Evolutionary conservation across 1,284 basidiomycete species (phyloP), one percentile per base, ranked within the genome.

Genomic region (Trametes sp.): DNA sequence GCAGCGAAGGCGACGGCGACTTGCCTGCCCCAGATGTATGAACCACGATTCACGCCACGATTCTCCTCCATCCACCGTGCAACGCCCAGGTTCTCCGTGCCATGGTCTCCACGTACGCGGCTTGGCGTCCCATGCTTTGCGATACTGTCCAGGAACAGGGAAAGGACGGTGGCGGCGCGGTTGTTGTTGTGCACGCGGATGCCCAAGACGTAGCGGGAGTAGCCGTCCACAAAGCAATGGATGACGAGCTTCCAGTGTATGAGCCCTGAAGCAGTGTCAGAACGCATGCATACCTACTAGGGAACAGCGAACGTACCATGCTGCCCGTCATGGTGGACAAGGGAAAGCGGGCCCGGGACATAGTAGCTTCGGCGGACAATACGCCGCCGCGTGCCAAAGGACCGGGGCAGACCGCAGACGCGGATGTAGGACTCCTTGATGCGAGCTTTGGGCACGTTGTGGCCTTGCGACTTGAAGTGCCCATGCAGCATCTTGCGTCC

Each of bases 181-280:
- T 71, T 70, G 63, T 71, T 71, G 63, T 63, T 56, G 58, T 62
- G 57, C 16, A 52, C 69, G 1, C 66, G 63, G n/a, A 80, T 67
- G 0, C 73, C 79, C 7, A 68, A 67, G 13, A 80, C 65, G 21
- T 73, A 64, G 0, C 72, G 62, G 0, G 75, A 74, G 36, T 72
- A 69, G 1, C 79, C 77, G 69, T 82, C 78, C 16, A 80, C 72
- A 58, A 80, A 76, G 10, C 63, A 73, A 66, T 81, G 79, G 1
- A 76, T 75, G 23, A 81, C 74, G 24, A 80, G 72, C 36, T 76
- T 77, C 70, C 69, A 80, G 4, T 72, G 55, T 13, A 73, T 72
- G 2, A 72, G 58, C 19, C 67, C 70, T 70, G 14, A 75, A 76
- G 69, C 68, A 80, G 7, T 70, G 63, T 72, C 13, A 72, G 60